These are phyloP conservation scores for Dioszegia crocea DNA, from an alignment of 768 basidiomycete species.

Conservation along the genomic window DNA sequence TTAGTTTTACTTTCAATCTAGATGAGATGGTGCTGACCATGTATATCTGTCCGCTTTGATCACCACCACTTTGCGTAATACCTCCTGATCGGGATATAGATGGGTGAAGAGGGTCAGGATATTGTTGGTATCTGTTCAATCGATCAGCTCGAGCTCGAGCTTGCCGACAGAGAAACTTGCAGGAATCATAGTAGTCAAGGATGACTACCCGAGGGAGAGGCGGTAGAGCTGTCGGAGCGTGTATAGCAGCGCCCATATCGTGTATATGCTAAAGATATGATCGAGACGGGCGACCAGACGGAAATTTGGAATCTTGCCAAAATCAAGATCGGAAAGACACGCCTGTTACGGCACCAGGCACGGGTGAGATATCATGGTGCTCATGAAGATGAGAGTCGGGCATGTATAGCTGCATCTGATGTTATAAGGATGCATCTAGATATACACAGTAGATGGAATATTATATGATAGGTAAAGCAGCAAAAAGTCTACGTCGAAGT, in stretches of 20 bases:
- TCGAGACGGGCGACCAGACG: no score
- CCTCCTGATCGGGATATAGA: slow-evolving; percentile 39
- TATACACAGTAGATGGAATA: not conserved
- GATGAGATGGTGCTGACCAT: slow-evolving; percentile 23
- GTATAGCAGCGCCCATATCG: not conserved
- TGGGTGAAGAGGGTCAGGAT: slow-evolving; percentile 48
- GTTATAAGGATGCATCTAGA: not conserved
- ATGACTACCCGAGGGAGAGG: slow-evolving; percentile 47
- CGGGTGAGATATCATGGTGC: no score
- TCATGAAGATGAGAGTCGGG: no score
- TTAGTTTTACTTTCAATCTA: no score
- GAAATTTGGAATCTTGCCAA: no score
- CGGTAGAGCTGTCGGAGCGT: not conserved
- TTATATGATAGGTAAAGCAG: not conserved
- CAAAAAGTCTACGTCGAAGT: no score
- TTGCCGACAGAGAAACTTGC: slow-evolving; percentile 7
- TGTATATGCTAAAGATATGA: not conserved
- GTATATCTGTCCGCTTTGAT: slow-evolving; percentile 44
- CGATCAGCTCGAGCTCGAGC: not conserved
- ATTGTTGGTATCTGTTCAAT: slow-evolving; percentile 46
- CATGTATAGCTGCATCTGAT: not conserved
- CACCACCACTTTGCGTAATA: slow-evolving; percentile 43
- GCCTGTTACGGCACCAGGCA: no score
- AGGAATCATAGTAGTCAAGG: slow-evolving; percentile 50
- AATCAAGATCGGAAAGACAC: no score